Conservation (phyloP, 441 rosid species). For the Sinapis alba region DNA sequence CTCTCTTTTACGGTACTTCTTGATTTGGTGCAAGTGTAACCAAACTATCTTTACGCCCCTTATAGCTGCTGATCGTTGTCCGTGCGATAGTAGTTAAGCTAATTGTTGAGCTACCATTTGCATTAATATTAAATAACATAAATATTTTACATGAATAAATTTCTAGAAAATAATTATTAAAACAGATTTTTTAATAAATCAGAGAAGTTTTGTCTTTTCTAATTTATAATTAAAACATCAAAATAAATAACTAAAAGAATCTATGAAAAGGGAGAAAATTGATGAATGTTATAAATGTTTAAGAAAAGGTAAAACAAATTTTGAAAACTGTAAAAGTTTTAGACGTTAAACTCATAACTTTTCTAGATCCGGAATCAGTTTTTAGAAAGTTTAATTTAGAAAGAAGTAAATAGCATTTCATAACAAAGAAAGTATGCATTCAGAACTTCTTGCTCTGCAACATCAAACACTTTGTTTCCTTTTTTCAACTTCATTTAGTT, state of each 20-base stretch:
- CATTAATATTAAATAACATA: not conserved
- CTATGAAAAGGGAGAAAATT: not conserved
- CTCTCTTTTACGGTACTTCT: slow-evolving; percentile 29
- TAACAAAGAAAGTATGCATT: not conserved
- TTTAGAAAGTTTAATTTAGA: not conserved
- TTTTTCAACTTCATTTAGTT: not conserved
- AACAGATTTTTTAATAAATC: not conserved
- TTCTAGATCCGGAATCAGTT: not conserved
- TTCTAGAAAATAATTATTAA: not conserved
- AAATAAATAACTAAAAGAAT: not conserved
- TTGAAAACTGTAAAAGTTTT: not conserved
- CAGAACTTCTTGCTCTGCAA: not conserved
- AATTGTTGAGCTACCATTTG: slow-evolving; percentile 23
- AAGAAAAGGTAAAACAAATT: not conserved
- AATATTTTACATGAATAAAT: not conserved
- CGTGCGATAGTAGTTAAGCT: slow-evolving; percentile 1
- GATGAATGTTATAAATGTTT: not conserved
- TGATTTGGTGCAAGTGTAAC: slow-evolving; percentile 33
- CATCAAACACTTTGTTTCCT: not conserved
- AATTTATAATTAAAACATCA: not conserved
- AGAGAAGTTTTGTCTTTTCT: not conserved
- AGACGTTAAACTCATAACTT: not conserved
- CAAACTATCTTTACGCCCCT: slow-evolving; percentile 15
- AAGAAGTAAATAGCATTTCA: not conserved
- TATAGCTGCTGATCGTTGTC: slow-evolving; percentile 10